Percentiles rank a stretch among this genome's conserved stretches.
These are phyloP conservation scores for Pholiota conissans DNA, from an alignment of 768 basidiomycete species.

Conservation along the genomic window DNA sequence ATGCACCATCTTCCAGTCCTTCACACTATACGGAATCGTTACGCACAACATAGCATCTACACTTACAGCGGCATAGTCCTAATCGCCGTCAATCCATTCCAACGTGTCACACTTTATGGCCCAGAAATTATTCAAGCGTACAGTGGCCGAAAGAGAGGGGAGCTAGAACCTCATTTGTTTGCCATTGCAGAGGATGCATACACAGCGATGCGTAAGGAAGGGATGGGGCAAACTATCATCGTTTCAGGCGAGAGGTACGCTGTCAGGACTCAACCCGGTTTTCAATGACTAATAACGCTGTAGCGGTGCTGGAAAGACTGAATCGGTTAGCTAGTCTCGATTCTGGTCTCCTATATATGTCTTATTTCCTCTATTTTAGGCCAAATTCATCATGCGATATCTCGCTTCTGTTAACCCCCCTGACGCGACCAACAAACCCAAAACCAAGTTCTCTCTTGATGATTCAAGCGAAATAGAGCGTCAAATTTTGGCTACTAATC, in stretches of 20 bases:
- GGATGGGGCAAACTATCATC: slow-evolving; percentile 97
- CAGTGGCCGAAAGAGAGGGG: slow-evolving; percentile 87
- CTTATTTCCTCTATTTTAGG: slow-evolving; percentile 39
- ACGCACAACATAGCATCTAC: slow-evolving; percentile 96
- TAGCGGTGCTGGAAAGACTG: slow-evolving; percentile 99
- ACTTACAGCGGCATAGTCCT: slow-evolving; percentile 99
- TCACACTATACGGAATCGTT: slow-evolving; percentile 95
- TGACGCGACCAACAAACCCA: slow-evolving; percentile 56
- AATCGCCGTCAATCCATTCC: slow-evolving; percentile 98
- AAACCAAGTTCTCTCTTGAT: slow-evolving; percentile 73
- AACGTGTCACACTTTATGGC: slow-evolving; percentile 95
- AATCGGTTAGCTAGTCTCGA: slow-evolving; percentile 62
- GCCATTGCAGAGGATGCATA: slow-evolving; percentile 99
- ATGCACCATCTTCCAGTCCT: slow-evolving; percentile 57
- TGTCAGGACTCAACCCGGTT: slow-evolving; percentile 11
- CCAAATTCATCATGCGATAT: slow-evolving; percentile 99
- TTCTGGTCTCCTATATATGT: background rate
- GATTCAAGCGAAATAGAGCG: slow-evolving; percentile 94
- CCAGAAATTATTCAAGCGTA: slow-evolving; percentile 98
- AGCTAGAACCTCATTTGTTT: slow-evolving; percentile 96
- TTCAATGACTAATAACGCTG: slow-evolving; percentile 15
- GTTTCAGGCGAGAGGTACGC: slow-evolving; percentile 94
- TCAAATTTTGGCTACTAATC: slow-evolving; percentile 98
- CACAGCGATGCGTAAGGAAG: slow-evolving; percentile 92
- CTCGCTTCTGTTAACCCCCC: slow-evolving; percentile 96